Evolutionary conservation across 1,139 yeast genomes (phyloP).

Genomic region (Lodderomyces jiufengensis): DNA sequence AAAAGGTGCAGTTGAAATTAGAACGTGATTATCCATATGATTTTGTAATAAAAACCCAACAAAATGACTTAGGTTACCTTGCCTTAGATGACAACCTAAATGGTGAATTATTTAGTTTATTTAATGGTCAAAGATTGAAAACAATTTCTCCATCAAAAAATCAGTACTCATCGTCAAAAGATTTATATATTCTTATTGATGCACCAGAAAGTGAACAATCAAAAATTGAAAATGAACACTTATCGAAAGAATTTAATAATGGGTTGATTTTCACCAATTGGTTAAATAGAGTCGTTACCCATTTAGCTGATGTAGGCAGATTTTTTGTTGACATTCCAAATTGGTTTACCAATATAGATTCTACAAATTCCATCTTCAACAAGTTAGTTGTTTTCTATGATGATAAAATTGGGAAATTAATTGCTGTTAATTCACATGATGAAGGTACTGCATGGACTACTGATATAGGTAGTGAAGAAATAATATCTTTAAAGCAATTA

Average conservation of each 20-base stretch:
- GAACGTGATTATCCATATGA: constrained; percentile 9
- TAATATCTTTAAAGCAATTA: constrained; percentile 18
- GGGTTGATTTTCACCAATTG: constrained; percentile 26
- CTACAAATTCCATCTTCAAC: constrained; percentile 24
- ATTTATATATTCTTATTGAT: constrained; percentile 20
- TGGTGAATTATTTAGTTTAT: constrained; percentile 13
- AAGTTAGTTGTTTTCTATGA: constrained; percentile 33
- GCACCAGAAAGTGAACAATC: constrained; percentile 28
- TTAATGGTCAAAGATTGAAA: constrained; percentile 12
- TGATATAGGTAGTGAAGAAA: constrained; percentile 12
- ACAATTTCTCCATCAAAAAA: constrained; percentile 7
- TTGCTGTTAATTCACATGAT: constrained; percentile 30
- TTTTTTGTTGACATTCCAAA: constrained; percentile 10
- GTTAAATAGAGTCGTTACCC: constrained; percentile 31
- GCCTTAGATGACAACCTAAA: constrained; percentile 7
- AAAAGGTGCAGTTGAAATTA: constrained; percentile 13
- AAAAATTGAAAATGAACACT: constrained; percentile 27
- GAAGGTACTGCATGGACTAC: constrained; percentile 29
- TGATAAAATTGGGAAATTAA: constrained; percentile 17
- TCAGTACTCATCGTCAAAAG: constrained; percentile 11
- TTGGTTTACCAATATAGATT: constrained; percentile 6
- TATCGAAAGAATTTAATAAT: constrained; percentile 28
- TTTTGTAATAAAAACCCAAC: constrained; percentile 8
- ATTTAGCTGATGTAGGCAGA: constrained; percentile 34
- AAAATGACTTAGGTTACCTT: constrained; percentile 9